These are phyloP conservation scores for Mycena crocata DNA, from an alignment of 768 basidiomycete species.

Conservation along the genomic window DNA sequence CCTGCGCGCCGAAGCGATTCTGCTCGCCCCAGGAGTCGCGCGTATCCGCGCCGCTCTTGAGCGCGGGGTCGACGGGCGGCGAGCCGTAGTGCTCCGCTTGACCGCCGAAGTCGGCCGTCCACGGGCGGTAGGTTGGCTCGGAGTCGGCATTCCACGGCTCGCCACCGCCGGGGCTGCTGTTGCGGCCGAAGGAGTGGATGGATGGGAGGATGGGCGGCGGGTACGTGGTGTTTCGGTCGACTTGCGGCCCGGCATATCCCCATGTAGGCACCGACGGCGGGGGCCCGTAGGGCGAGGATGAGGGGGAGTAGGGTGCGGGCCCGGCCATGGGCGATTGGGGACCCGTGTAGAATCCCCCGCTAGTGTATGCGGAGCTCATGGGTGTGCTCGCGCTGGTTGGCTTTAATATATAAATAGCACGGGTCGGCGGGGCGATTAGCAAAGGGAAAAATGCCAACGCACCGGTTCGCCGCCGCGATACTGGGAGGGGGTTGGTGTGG, in stretches of 20 bases:
- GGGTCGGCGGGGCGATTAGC: neutral
- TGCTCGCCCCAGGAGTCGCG: constrained; percentile 27
- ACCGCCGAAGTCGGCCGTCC: constrained; percentile 51
- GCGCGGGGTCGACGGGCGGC: constrained; percentile 54
- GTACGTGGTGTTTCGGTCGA: constrained; percentile 60
- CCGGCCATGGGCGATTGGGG: constrained; percentile 54
- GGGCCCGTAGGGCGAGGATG: constrained; percentile 52
- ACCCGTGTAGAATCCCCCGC: constrained; percentile 59
- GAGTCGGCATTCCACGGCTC: constrained; percentile 37
- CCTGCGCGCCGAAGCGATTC: constrained; percentile 5
- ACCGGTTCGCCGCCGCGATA: constrained; percentile 61
- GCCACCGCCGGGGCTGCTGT: constrained; percentile 33
- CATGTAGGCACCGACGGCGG: constrained; percentile 61
- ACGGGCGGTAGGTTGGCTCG: constrained; percentile 61
- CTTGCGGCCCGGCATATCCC: constrained; percentile 59
- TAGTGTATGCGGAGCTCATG: constrained; percentile 49
- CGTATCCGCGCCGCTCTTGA: constrained; percentile 29
- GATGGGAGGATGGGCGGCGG: constrained; percentile 65
- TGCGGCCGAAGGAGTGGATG: constrained; percentile 63
- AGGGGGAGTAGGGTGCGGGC: constrained; percentile 52
- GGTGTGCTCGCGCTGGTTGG: constrained; percentile 40
- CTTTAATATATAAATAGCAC: neutral
- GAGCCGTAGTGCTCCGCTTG: constrained; percentile 41
- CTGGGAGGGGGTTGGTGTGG: constrained; percentile 61
- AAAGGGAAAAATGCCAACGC: constrained; percentile 22